A percentile compares a stretch with the other conserved stretches of the same genome.
phyloP scores from a whole-genome alignment of 371 early-diverging fungal genomes.

The Apophysomyces variabilis region DNA sequence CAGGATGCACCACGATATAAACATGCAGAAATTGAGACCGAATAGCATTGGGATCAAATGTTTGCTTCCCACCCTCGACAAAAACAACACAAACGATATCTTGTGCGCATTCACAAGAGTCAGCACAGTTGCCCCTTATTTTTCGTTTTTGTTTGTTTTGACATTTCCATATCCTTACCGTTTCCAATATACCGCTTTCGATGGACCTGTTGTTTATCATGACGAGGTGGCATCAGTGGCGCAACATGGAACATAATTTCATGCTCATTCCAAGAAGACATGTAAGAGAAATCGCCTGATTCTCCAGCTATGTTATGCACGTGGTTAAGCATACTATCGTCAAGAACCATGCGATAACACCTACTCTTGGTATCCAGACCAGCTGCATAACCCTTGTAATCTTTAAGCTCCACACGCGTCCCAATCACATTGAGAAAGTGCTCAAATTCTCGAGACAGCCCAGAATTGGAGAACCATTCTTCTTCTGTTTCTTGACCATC shows the following conservation, averaged over 20 bases:
- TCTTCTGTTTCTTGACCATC: constrained; percentile 75
- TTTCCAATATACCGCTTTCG: constrained; percentile 87
- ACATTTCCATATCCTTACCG: constrained; percentile 36
- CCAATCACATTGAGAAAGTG: constrained; percentile 77
- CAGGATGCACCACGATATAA: constrained; percentile 65
- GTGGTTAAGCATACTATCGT: not conserved
- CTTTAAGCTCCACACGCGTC: constrained; percentile 69
- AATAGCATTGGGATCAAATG: constrained; percentile 67
- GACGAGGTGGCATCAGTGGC: constrained; percentile 73
- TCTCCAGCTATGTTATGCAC: constrained; percentile 49
- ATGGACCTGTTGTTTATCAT: constrained; percentile 79
- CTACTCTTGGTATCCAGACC: constrained; percentile 82
- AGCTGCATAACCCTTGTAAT: constrained; percentile 80
- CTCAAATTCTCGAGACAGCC: constrained; percentile 60
- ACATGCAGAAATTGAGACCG: constrained; percentile 76
- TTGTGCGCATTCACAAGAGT: constrained; percentile 16
- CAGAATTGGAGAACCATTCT: constrained; percentile 73
- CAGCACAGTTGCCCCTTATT: not conserved
- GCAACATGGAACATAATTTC: constrained; percentile 89
- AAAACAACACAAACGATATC: constrained; percentile 78
- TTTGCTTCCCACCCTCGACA: constrained; percentile 57
- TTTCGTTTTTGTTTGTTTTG: too few relatives aligned
- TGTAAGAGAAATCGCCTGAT: constrained; percentile 74
- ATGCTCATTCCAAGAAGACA: constrained; percentile 76
- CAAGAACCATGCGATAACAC: constrained; percentile 16